Percentiles rank a stretch among this genome's conserved stretches.
phyloP scores from a whole-genome alignment of 352 stramenopile genomes.

The Globisporangium barbulae region DNA sequence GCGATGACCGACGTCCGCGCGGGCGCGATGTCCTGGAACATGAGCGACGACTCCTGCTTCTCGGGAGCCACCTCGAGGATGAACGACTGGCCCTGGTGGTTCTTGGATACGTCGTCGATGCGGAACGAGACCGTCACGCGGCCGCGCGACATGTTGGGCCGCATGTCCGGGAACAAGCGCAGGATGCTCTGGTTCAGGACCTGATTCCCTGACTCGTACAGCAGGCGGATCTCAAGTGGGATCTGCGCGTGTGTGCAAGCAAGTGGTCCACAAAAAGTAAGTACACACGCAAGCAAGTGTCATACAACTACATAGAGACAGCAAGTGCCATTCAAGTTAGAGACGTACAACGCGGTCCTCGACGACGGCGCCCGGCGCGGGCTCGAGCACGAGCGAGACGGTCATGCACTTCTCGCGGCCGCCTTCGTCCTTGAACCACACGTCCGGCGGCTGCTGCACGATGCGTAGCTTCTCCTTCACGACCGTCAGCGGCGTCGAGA shows the following conservation, averaged over 20 bases:
- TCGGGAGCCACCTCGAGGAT: slow-evolving; percentile 88
- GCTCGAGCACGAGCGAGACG: slow-evolving; percentile 76
- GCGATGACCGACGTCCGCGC: slow-evolving; percentile 87
- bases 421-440: slow-evolving; percentile 98
- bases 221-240: slow-evolving; percentile 59
- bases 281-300: background rate
- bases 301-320: background rate
- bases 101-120: slow-evolving; percentile 97
- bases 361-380: slow-evolving; percentile 58
- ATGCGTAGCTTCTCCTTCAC: slow-evolving; percentile 80
- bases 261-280: background rate
- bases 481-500: slow-evolving; percentile 56
- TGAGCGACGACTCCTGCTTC: slow-evolving; percentile 71
- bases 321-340: background rate
- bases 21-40: slow-evolving; percentile 90
- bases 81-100: slow-evolving; percentile 96
- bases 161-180: slow-evolving; percentile 80
- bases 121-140: slow-evolving; percentile 89
- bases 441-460: slow-evolving; percentile 76
- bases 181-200: slow-evolving; percentile 92
- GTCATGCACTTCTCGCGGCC: slow-evolving; percentile 95
- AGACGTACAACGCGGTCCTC: slow-evolving; percentile 67
- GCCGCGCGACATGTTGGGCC: slow-evolving; percentile 85
- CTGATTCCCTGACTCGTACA: slow-evolving; percentile 83
- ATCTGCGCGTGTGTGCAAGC: slow-evolving; percentile 15